These are phyloP conservation scores for Venturia asperata DNA, from an alignment of 2,329 filamentous ascomycete genomes.

Conservation along the genomic window DNA sequence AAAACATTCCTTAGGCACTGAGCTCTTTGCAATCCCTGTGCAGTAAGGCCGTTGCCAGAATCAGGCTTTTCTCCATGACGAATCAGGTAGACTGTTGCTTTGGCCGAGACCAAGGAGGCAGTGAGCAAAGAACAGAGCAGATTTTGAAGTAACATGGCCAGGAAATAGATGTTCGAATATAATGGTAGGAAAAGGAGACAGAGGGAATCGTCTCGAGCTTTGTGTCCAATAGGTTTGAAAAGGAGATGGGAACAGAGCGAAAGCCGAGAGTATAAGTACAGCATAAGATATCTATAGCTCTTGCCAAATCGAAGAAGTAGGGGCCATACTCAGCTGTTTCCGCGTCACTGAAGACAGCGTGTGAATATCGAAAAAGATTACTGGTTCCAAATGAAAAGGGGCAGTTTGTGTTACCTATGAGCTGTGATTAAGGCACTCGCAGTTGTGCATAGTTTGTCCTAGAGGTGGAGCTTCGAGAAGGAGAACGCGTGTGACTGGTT, in stretches of 20 bases:
- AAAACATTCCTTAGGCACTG: constrained; percentile 54
- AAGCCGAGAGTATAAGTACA: neutral
- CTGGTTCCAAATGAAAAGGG: neutral
- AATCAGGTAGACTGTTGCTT: constrained; percentile 54
- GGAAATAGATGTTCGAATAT: neutral
- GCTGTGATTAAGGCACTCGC: neutral
- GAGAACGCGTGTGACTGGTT: neutral
- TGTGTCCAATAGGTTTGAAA: neutral
- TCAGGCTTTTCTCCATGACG: constrained; percentile 58
- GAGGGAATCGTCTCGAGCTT: neutral
- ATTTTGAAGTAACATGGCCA: neutral
- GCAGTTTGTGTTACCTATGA: neutral
- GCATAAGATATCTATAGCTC: neutral
- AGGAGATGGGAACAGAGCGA: neutral
- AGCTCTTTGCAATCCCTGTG: constrained; percentile 47
- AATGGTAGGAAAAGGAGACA: neutral
- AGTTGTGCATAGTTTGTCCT: neutral
- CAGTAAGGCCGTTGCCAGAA: constrained; percentile 44
- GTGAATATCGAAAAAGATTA: neutral
- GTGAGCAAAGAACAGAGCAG: neutral
- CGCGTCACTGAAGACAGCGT: neutral
- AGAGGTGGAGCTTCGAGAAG: neutral
- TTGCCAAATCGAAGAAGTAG: neutral
- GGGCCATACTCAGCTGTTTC: too few relatives aligned
- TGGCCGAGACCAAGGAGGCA: constrained; percentile 22